Evolutionary conservation across 1,284 basidiomycete species (phyloP).

Genomic region (Dichomitus squalens): DNA sequence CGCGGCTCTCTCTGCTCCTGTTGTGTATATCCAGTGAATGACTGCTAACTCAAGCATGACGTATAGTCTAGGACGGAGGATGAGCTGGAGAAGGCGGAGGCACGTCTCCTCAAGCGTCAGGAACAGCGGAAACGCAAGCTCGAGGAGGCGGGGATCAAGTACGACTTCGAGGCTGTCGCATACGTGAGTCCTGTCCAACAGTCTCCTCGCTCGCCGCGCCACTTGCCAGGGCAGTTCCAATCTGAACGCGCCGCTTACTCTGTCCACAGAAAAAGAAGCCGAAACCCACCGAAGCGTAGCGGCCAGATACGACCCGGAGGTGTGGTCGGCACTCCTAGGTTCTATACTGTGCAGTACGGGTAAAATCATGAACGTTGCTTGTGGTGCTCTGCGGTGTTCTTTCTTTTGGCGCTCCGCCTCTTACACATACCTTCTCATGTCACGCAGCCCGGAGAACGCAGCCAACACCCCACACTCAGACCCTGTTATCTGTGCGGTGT

Average conservation of each 20-base stretch:
- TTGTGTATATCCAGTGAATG: neutral
- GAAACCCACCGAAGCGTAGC: conserved; percentile 27
- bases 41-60: neutral
- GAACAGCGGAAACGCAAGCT: conserved; percentile 80
- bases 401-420: neutral
- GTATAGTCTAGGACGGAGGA: conserved; percentile 74
- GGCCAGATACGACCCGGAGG: neutral
- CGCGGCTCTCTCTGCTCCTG: neutral
- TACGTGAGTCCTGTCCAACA: conserved; percentile 53
- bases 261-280: conserved; percentile 30
- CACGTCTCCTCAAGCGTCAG: conserved; percentile 79
- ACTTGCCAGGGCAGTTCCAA: neutral
- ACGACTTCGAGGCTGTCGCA: conserved; percentile 77
- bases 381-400: neutral
- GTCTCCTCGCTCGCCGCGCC: neutral
- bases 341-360: neutral
- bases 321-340: neutral
- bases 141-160: conserved; percentile 83
- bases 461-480: neutral
- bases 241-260: conserved; percentile 1
- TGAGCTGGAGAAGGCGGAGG: conserved; percentile 68
- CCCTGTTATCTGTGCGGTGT: neutral
- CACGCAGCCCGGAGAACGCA: neutral
- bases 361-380: neutral
- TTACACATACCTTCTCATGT: neutral